Evolutionary conservation across 495 filamentous ascomycete species (phyloP), one percentile per base, ranked within the genome.

Genomic region (Penicillium canescens): DNA sequence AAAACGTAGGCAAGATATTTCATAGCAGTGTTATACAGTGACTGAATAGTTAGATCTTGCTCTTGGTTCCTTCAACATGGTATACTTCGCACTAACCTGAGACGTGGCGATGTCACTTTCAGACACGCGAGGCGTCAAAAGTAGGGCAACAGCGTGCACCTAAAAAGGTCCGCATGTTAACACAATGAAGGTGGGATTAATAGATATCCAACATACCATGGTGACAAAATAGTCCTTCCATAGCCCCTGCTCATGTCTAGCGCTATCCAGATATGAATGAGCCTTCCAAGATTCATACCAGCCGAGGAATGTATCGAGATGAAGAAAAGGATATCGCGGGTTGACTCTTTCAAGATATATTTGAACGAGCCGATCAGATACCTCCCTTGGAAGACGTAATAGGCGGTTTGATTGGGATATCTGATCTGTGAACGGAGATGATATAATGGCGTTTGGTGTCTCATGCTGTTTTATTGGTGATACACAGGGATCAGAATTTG

Each of bases 281-380:
- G 23, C 6, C 14, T 59, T 61, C 61, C 61, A 64, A 9, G 58
- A 48, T 18, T 33, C 31, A 39, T 61, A 64, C 61, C 61, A 64
- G n/a, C 21, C 44, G 7, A 50, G 9, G 14, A 61, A 65, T 9
- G 49, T 59, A 6, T 56, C 48, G 3, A 38, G 52, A 43, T 61
- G 58, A 14, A 64, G 55, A 21, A 61, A 64, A 2, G 61, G 61
- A 44, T 65, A 61, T 34, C 61, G 55, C 9, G 58, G 61, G 14
- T 65, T 65, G 9, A 65, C 61, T 24, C 58, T 28, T 43, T 65
- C 52, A 8, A 61, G 37, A 24, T 61, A 65, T 11, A 58, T 52
- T 20, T 50, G 39, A 20, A 65, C 36, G 5, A 59, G 41, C 1
- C 50, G 12, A 54, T 62, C 51, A 34, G 46, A 37, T 24, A 31